Evolutionary conservation across 75 land plant species (phyloP), one percentile per base, ranked within the genome.

Genomic region (Picea glauca): DNA sequence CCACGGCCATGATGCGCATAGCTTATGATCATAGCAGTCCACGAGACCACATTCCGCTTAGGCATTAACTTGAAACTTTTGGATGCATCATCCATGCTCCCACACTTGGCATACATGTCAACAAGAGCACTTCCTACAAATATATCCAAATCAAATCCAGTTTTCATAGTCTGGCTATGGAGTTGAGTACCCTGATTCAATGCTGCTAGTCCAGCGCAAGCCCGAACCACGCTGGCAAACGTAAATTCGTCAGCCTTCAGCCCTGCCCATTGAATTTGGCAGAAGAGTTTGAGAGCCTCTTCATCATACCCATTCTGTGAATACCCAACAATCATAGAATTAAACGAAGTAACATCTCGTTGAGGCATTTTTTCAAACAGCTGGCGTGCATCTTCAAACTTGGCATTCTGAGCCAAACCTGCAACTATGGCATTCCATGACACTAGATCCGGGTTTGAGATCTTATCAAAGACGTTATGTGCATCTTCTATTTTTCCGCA

Each of bases 31-130:
- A 94, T 68, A 58, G 86, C 84, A 72, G 90, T 92, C 92, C 94
- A 92, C 14, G 91, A 82, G 32, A 94, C 91, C 33, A 77, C 78
- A 77, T 91, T 89, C 60, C 87, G 77, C 72, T 79, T 81, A 12
- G 60, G 58, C 84, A 87, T 90, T 60, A 21, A 82, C 33, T 85
- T 83, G 72, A 94, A 92, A 46, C 84, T 82, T 57, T 77, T 80
- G 23, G 58, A 61, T 50, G 98, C 93, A 78, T 77, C 81, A 1
- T n/a, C 78, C 63, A 87, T 83, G 31, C 75, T 58, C 62, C 91
- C 86, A 82, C 93, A 93, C 56, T 91, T 89, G 1, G 86, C 73
- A 74, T 95, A 95, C 93, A 95, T 85, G 64, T 91, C 90, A 58
- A 95, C 76, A 21, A 95, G 85, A 0, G 96, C 90, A 80, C 85